Percentiles rank a stretch among this genome's conserved stretches.
These are phyloP conservation scores for Paramecium tetraurelia DNA, from an alignment of 73 alveolate species.

Conservation along the genomic window DNA sequence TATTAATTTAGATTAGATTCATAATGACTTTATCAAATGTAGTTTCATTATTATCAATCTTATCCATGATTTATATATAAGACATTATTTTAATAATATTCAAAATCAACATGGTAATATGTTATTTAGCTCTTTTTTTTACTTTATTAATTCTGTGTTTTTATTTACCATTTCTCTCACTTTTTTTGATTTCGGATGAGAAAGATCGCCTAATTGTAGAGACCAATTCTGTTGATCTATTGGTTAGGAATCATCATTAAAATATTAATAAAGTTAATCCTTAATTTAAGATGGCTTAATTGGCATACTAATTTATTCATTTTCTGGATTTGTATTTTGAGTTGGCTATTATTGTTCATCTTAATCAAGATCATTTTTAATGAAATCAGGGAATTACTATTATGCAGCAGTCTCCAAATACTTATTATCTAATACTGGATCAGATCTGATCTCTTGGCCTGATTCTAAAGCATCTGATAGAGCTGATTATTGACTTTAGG, in stretches of 20 bases:
- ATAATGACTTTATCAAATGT: not conserved
- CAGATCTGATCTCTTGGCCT: not conserved
- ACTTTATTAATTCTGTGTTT: not conserved
- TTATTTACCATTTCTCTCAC: slow-evolving; percentile 43
- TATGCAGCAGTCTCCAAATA: not conserved
- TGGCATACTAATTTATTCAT: not conserved
- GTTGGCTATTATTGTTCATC: not conserved
- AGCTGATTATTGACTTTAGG: not conserved
- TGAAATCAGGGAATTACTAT: not conserved
- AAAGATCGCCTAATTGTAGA: not conserved
- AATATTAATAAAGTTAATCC: not conserved
- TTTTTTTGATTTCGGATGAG: slow-evolving; percentile 14
- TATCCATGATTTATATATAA: not conserved
- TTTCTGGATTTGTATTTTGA: not conserved
- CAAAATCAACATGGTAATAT: slow-evolving; percentile 8
- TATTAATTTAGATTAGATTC: not conserved
- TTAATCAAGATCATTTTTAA: not conserved
- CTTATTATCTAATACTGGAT: not conserved
- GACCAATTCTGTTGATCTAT: not conserved
- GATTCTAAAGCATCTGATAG: not conserved
- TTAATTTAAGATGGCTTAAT: not conserved
- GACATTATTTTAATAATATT: not conserved
- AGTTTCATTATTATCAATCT: no score
- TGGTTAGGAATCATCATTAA: not conserved
- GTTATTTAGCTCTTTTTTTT: slow-evolving; percentile 31